Percentiles rank a stretch among this genome's conserved stretches.
phyloP scores from a whole-genome alignment of 495 filamentous ascomycete genomes.

The Lasiosphaeris hirsuta region DNA sequence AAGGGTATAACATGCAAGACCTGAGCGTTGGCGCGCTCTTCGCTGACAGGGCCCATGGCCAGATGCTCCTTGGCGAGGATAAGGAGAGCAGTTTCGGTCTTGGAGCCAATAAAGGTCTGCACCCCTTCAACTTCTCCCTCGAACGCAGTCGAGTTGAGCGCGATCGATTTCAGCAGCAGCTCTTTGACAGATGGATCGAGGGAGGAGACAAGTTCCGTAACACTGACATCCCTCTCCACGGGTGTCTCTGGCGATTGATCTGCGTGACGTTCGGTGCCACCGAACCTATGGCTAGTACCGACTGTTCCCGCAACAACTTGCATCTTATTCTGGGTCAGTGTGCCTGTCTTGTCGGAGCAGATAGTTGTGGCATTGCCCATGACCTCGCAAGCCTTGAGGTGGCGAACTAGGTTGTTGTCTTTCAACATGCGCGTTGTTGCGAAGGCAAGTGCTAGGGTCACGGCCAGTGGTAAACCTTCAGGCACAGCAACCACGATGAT shows the following conservation, averaged over 20 bases:
- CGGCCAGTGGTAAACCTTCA: conserved; percentile 87
- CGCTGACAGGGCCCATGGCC: conserved; percentile 67
- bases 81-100: conserved; percentile 84
- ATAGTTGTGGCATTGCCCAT: conserved; percentile 98
- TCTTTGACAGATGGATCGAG: conserved; percentile 59
- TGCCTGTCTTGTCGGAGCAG: conserved; percentile 96
- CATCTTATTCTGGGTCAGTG: conserved; percentile 93
- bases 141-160: conserved; percentile 85
- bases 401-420: conserved; percentile 90
- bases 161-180: conserved; percentile 69
- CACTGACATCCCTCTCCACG: conserved; percentile 21
- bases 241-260: conserved; percentile 11
- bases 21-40: conserved; percentile 67
- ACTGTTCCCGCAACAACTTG: conserved; percentile 76
- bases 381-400: conserved; percentile 92
- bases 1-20: conserved; percentile 77
- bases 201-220: conserved; percentile 35
- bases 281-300: conserved; percentile 65
- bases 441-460: conserved; percentile 90
- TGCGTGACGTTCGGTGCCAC: conserved; percentile 22
- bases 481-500: conserved; percentile 95
- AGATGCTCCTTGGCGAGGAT: conserved; percentile 70
- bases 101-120: conserved; percentile 76
- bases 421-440: conserved; percentile 93
- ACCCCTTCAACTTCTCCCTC: conserved; percentile 75